Evolutionary conservation across 73 alveolate species (phyloP), one percentile per base, ranked within the genome.

Genomic region (Diophrys appendiculata): DNA sequence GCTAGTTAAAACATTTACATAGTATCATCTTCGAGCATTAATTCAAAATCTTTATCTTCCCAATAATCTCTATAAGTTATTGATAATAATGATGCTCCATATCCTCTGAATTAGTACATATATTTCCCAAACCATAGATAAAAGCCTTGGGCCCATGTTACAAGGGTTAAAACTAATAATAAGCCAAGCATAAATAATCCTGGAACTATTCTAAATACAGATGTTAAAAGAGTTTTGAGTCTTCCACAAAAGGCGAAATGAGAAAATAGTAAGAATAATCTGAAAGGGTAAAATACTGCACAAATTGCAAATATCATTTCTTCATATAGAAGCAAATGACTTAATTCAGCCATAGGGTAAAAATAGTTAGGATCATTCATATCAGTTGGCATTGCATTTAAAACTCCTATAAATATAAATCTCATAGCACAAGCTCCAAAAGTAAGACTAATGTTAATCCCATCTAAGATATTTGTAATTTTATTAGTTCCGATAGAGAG

Each of bases 131-230:
- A 33, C 29, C 30, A 70, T 60, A 29, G 35, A 54, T 75, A 33
- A 74, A 75, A 22, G 11, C 75, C 83, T 55, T 33, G 31, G 34
- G 83, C 32, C 75, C 68, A 54, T 5, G 83, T 33, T n/a, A 75
- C 14, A 24, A 33, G 5, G 28, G 55, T 14, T 11, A 75, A 24
- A 2, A 25, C 13, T 1, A 75, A 27, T 3, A 75, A 0, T 26
- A 75, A 0, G 33, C 26, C 29, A 30, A 54, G 54, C 28, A 26
- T 35, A 25, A 32, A 56, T 1, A 75, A n/a, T 25, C 68, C 70
- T 2, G 75, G 75, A 24, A 60, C 11, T 25, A 75, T 3, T 32
- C 73, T 24, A 27, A 2, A 53, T 26, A 75, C 18, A 1, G 35
- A n/a, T 23, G 18, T 55, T 14, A 53, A 31, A 14, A 75, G 14